Base-by-base conservation (phyloP, 2,329 filamentous ascomycete species). In the Apiospora hydei region DNA sequence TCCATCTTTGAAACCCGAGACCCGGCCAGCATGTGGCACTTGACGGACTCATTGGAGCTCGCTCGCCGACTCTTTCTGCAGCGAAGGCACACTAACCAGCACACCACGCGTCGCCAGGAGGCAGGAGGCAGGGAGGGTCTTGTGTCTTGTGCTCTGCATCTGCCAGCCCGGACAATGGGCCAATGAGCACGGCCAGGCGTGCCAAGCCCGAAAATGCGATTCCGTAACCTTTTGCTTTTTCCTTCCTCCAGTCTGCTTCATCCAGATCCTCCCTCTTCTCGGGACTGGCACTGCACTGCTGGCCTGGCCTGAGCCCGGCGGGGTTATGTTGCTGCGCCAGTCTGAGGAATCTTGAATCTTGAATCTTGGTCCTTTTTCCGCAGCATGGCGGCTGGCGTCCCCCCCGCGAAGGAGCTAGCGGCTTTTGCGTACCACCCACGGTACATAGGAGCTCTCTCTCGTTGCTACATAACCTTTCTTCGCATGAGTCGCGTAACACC, bases 1-100 rank as follows among this genome's bases (percentile, higher is more conserved):
- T 64, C 57, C 41, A 64, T 64, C 34, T 38, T 41, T 64, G 57
- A 64, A 64, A 64, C 57, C 34, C 34, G 21, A 24, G 57, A 64
- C 34, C 18, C 34, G 57, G 57, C 57, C 57, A 41, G 34, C 30
- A 64, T 64, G 57, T 64, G 57, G 57, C 57, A 41, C 57, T 64
- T 18, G 57, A 41, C 18, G 57, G 57, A 41, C 57, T 64, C 21
- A 64, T 64, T 64, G 57, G 57, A 64, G 57, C 34, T n/a, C 21
- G 57, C 34, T n/a, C 21, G 34, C 18, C 24, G 21, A 41, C 34
- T 5, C 34, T 5, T n/a, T 64, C 57, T 61, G 14, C 53, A 61
- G 46, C 46, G 34, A n/a, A 10, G 16, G 26, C 26, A 30, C 11
- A 41, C 30, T 41, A 64, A 64, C n/a, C 30, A 64, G 24, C 16